Conservation (phyloP, 2,329 filamentous ascomycete genomes). For the Curvularia lunata region DNA sequence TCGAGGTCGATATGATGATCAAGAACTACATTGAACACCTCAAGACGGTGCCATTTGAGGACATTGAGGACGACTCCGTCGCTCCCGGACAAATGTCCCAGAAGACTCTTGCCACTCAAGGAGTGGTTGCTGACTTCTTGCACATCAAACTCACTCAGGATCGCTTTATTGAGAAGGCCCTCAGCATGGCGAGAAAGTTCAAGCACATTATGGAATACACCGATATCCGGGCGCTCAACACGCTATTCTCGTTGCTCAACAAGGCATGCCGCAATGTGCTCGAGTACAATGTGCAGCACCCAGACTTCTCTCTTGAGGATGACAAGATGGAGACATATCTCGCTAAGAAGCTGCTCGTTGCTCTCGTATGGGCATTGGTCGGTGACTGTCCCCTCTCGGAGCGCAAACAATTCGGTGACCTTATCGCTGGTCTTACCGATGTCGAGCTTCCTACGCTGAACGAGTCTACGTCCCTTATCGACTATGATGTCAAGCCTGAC, state of each 20-base stretch:
- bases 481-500: conserved; percentile 89
- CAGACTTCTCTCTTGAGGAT: conserved; percentile 89
- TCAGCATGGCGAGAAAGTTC: conserved; percentile 77
- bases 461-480: conserved; percentile 84
- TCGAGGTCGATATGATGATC: conserved; percentile 91
- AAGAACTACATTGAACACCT: conserved; percentile 87
- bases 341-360: conserved; percentile 91
- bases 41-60: conserved; percentile 84
- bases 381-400: conserved; percentile 91
- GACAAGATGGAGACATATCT: conserved; percentile 90
- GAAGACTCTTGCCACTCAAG: conserved; percentile 79
- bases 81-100: conserved; percentile 58
- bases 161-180: conserved; percentile 77
- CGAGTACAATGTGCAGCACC: conserved; percentile 93
- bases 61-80: conserved; percentile 89
- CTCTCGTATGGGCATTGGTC: conserved; percentile 92
- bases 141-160: conserved; percentile 77
- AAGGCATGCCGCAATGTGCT: conserved; percentile 91
- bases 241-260: conserved; percentile 92
- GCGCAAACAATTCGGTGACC: conserved; percentile 88
- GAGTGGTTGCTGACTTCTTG: conserved; percentile 79
- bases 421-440: conserved; percentile 78
- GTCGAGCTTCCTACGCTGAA: conserved; percentile 84
- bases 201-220: conserved; percentile 99
- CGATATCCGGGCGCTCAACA: conserved; percentile 85